Conservation (phyloP, 805 yeast species). For the Candida suzukii region DNA sequence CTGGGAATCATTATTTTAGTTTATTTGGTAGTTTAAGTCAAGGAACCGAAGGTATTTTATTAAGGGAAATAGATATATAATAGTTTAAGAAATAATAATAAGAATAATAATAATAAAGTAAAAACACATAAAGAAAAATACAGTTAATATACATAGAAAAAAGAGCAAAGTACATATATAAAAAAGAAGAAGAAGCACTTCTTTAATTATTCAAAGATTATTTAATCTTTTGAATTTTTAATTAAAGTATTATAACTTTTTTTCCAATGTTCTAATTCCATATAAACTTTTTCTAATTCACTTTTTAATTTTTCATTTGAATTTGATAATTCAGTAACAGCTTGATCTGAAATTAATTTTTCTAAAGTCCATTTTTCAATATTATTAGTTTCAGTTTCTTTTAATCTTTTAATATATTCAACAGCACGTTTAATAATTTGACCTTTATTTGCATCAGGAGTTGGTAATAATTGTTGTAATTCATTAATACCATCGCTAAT, state of each 20-base stretch:
- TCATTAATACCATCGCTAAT: conserved; percentile 84
- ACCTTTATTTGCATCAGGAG: conserved; percentile 83
- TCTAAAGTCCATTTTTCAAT: conserved; percentile 95
- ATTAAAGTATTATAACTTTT: conserved; percentile 23
- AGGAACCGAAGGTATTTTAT: conserved; percentile 58
- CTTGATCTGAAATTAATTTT: conserved; percentile 86
- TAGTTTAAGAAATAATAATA: not conserved
- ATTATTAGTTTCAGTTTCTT: conserved; percentile 82
- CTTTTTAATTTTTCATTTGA: conserved; percentile 82
- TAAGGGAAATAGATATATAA: conserved; percentile 46
- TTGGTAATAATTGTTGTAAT: conserved; percentile 70
- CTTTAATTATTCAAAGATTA: not conserved
- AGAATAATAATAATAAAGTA: too few species aligned
- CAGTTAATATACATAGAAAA: not conserved
- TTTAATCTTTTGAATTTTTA: conserved; percentile 4
- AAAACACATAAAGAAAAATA: not conserved
- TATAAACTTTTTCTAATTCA: conserved; percentile 86
- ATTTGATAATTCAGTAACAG: conserved; percentile 74
- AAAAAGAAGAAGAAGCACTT: not conserved
- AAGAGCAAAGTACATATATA: not conserved
- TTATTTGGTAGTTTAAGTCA: conserved; percentile 52
- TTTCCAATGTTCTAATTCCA: conserved; percentile 85
- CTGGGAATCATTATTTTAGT: conserved; percentile 34
- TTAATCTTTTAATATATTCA: conserved; percentile 82
- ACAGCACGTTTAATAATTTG: conserved; percentile 84